Evolutionary conservation across 495 filamentous ascomycete genomes (phyloP), one percentile per base, ranked within the genome.

Genomic region (Penicillium canescens): DNA sequence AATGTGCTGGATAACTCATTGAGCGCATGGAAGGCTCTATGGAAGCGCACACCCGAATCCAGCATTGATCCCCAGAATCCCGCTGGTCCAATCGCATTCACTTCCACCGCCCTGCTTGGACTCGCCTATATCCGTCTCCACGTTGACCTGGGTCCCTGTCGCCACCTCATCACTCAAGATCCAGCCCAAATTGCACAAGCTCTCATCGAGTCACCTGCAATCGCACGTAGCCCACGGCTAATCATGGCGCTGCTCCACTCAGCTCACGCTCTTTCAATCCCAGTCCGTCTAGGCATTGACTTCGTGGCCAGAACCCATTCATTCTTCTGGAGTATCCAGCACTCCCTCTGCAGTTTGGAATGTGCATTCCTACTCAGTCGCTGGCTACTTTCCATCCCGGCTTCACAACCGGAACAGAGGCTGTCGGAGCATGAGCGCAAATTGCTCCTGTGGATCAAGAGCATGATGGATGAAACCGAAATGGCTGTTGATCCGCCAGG

Each of bases 401-500:
- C 66, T 7, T 76, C 75, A 0, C 74, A 76, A 42, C 62, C 72
- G 4, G 73, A 78, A 36, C 76, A 77, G 43, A 64, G 71, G 36
- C 56, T 79, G 18, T 76, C 74, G 2, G 76, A 77, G 23, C 74
- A 91, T 47, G 87, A 91, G 64, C 74, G 74, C 46, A 83, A 82
- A 54, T 73, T 90, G 9, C 78, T 88, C 18, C 69, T 83, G 37
- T 87, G 82, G 76, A 78, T 91, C 35, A 82, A 85, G 46, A 85
- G 82, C 58, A 87, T 91, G 82, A 78, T 91, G 58, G 84, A 88
- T 61, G 87, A 91, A 73, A 90, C 87, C 8, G 85, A 88, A 55
- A 86, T 88, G 65, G 84, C 86, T 39, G 83, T 86, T 35, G 70
- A 74, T 60, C 70, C 70, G 7, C 66, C 69, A 6, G 74, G 74